Evolutionary conservation across 2,329 filamentous ascomycete species (phyloP).

Genomic region (Plenodomus tracheiphilus): DNA sequence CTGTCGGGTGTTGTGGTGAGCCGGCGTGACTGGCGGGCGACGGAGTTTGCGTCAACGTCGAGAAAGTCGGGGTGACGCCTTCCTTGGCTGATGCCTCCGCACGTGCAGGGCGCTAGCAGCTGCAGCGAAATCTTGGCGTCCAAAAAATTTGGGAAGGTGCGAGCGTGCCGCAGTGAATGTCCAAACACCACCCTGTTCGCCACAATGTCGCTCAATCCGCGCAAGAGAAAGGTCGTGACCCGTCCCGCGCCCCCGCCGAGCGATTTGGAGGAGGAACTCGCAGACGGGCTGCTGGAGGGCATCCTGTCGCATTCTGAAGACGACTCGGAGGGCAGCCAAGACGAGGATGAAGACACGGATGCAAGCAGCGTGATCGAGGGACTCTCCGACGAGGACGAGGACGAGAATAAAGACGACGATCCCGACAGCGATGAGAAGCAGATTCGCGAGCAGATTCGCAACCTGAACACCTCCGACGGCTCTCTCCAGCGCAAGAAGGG

Average conservation of each 20-base stretch:
- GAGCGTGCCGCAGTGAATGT: slow-evolving; percentile 1
- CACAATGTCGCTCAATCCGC: slow-evolving; percentile 52
- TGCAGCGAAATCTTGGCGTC: slow-evolving; percentile 29
- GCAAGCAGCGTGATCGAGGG: slow-evolving; percentile 40
- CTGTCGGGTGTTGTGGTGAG: not conserved
- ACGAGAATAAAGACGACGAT: slow-evolving; percentile 37
- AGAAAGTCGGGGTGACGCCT: slow-evolving; percentile 3
- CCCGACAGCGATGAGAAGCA: slow-evolving; percentile 42
- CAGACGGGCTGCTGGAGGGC: slow-evolving; percentile 46
- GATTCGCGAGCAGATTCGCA: slow-evolving; percentile 50
- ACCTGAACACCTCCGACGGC: slow-evolving; percentile 43
- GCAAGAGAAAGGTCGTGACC: slow-evolving; percentile 51
- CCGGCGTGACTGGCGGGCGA: not conserved
- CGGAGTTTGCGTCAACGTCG: slow-evolving; percentile 2
- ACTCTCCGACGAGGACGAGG: slow-evolving; percentile 33
- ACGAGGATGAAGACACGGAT: slow-evolving; percentile 30
- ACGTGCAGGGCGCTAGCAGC: slow-evolving; percentile 18
- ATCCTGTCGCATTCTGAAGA: slow-evolving; percentile 49
- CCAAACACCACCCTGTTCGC: slow-evolving; percentile 3
- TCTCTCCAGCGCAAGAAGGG: slow-evolving; percentile 19
- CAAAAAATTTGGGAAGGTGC: slow-evolving; percentile 26
- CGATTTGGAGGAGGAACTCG: slow-evolving; percentile 41
- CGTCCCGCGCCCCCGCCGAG: slow-evolving; percentile 37
- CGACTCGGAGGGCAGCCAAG: slow-evolving; percentile 36
- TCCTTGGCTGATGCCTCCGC: slow-evolving; percentile 10